These are phyloP conservation scores for Candida dubliniensis DNA, from an alignment of 1,139 yeast species.

Conservation along the genomic window DNA sequence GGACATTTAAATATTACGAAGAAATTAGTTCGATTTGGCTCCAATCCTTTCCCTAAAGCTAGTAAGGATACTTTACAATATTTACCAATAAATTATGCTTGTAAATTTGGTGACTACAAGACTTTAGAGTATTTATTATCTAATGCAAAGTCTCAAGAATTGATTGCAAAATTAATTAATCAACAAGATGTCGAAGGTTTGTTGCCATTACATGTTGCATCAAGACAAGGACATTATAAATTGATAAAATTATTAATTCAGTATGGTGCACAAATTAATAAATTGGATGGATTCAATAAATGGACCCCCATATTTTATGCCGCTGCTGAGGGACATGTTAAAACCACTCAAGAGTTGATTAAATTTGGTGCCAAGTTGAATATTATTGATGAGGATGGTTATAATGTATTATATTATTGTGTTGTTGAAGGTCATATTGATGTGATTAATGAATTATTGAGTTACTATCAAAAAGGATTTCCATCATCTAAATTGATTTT, in stretches of 20 bases:
- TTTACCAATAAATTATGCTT: constrained; percentile 85
- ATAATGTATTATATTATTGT: constrained; percentile 82
- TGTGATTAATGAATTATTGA: constrained; percentile 66
- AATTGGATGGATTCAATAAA: constrained; percentile 77
- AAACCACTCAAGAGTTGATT: constrained; percentile 69
- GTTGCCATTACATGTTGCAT: constrained; percentile 83
- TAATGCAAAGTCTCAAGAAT: constrained; percentile 25
- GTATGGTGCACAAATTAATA: constrained; percentile 78
- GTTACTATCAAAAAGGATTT: constrained; percentile 19
- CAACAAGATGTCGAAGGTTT: constrained; percentile 85
- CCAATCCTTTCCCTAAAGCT: constrained; percentile 56
- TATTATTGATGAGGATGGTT: constrained; percentile 79
- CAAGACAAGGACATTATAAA: constrained; percentile 76
- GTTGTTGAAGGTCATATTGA: constrained; percentile 90
- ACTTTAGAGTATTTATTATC: constrained; percentile 62
- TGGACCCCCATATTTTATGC: constrained; percentile 96
- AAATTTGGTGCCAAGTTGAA: constrained; percentile 71
- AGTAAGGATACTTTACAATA: constrained; percentile 56
- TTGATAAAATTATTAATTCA: constrained; percentile 66
- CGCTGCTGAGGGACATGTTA: constrained; percentile 78
- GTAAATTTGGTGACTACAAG: constrained; percentile 76
- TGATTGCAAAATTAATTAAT: constrained; percentile 25
- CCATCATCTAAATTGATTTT: not conserved
- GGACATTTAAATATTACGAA: constrained; percentile 58
- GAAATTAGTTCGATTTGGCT: constrained; percentile 44